phyloP scores from a whole-genome alignment of 768 basidiomycete species.

The Termitomyces sp. region DNA sequence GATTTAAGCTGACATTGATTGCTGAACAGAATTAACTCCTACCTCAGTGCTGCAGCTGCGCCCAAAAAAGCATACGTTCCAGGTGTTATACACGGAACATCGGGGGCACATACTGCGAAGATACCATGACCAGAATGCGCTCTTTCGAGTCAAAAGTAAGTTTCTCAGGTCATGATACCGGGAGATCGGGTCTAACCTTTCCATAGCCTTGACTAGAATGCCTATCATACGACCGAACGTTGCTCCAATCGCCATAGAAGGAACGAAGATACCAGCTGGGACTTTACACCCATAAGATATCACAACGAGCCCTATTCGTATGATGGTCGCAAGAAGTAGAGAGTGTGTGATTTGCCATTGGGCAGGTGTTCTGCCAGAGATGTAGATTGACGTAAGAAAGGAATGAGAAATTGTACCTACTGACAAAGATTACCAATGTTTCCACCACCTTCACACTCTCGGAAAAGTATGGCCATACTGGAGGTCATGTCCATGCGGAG shows the following conservation, averaged over 20 bases:
- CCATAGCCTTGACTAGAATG: conserved; percentile 91
- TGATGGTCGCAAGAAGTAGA: conserved; percentile 83
- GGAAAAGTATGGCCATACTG: conserved; percentile 89
- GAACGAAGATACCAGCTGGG: conserved; percentile 96
- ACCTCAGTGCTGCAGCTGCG: conserved; percentile 94
- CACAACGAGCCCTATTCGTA: conserved; percentile 82
- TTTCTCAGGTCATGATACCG: neutral
- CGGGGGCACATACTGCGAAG: conserved; percentile 86
- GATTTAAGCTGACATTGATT: neutral
- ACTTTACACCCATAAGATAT: conserved; percentile 96
- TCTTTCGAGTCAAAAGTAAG: conserved; percentile 32
- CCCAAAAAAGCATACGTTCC: conserved; percentile 98
- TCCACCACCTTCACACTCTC: conserved; percentile 93
- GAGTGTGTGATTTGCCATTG: conserved; percentile 98
- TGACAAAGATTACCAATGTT: conserved; percentile 88
- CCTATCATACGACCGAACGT: conserved; percentile 97
- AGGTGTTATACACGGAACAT: conserved; percentile 95
- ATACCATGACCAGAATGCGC: conserved; percentile 80
- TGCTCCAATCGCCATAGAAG: conserved; percentile 98
- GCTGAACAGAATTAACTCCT: neutral
- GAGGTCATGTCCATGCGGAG: conserved; percentile 97
- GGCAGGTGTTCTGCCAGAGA: conserved; percentile 55
- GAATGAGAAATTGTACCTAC: conserved; percentile 42
- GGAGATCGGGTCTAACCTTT: conserved; percentile 45
- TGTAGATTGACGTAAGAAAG: neutral